These are phyloP conservation scores for Coniochaeta sp. DNA, from an alignment of 2,329 filamentous ascomycete genomes.

Conservation along the genomic window DNA sequence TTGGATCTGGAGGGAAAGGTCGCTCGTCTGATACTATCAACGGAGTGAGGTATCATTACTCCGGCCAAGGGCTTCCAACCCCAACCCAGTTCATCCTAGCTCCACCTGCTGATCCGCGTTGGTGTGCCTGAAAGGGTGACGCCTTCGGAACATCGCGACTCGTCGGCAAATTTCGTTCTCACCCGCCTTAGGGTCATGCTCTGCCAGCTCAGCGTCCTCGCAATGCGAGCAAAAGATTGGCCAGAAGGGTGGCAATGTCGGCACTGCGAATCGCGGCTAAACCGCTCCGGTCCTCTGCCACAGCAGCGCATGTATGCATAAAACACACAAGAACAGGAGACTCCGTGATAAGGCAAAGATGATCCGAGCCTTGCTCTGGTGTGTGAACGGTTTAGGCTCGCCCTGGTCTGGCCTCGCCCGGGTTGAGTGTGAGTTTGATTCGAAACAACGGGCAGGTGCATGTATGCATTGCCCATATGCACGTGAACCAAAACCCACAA, in stretches of 20 bases:
- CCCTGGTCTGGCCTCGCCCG: background rate
- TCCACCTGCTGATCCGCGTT: background rate
- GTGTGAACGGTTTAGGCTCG: background rate
- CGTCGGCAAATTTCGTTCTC: background rate
- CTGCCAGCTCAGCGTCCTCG: constrained; percentile 9
- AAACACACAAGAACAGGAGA: background rate
- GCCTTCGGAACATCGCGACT: constrained; percentile 1
- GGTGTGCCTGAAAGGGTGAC: background rate
- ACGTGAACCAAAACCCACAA: background rate
- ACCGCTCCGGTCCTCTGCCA: constrained; percentile 1
- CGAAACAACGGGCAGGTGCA: background rate
- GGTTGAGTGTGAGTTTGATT: background rate
- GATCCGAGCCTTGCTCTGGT: background rate
- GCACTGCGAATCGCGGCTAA: background rate
- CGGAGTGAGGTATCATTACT: background rate
- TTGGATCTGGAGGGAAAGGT: background rate
- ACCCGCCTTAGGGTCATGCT: constrained; percentile 2
- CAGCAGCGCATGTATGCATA: background rate
- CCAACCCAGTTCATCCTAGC: background rate
- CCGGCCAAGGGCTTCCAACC: background rate
- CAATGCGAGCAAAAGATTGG: constrained; percentile 1
- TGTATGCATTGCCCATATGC: background rate
- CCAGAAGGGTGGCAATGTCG: background rate
- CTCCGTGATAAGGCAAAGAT: background rate
- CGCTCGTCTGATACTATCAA: background rate